Percentiles rank a stretch among this genome's conserved stretches.
phyloP scores from a whole-genome alignment of 2,329 filamentous ascomycete genomes.

The Xylaria polymorpha region DNA sequence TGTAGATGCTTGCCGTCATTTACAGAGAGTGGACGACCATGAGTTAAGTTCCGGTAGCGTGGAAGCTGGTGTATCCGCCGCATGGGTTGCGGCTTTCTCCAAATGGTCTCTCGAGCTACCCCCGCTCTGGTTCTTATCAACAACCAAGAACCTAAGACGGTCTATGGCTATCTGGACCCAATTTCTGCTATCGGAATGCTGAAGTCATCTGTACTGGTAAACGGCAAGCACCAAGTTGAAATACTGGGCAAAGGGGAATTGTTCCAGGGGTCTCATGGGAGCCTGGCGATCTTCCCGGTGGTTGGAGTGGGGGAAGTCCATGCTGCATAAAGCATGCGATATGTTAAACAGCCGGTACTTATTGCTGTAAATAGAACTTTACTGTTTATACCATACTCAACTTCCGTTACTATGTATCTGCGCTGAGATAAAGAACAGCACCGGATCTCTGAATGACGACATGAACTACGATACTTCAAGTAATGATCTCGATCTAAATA shows the following conservation, averaged over 20 bases:
- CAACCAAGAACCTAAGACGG: not conserved
- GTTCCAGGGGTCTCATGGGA: not conserved
- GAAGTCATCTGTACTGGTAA: not conserved
- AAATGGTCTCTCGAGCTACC: slow-evolving; percentile 21
- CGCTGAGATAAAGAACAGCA: too few species aligned
- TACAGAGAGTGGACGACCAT: slow-evolving; percentile 13
- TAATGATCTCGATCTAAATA: too few species aligned
- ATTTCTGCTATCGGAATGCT: not conserved
- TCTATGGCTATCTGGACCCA: not conserved
- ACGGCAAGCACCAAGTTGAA: not conserved
- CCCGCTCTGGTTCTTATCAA: not conserved
- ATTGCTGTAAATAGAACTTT: not conserved
- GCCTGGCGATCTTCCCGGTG: not conserved
- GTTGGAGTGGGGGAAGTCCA: not conserved
- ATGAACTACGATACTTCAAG: too few species aligned
- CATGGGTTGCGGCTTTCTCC: slow-evolving; percentile 23
- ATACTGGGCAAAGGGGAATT: not conserved
- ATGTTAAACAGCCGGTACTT: not conserved
- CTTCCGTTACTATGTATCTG: too few species aligned
- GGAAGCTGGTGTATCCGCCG: not conserved
- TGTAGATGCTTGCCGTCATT: slow-evolving; percentile 24
- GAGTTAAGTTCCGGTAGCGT: not conserved
- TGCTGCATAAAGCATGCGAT: not conserved
- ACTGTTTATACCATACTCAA: too few species aligned
- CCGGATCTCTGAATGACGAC: too few species aligned